A percentile compares a stretch with the other conserved stretches of the same genome.
Evolutionary conservation across 2,329 filamentous ascomycete species (phyloP).

Genomic region (Penicillium sp.): DNA sequence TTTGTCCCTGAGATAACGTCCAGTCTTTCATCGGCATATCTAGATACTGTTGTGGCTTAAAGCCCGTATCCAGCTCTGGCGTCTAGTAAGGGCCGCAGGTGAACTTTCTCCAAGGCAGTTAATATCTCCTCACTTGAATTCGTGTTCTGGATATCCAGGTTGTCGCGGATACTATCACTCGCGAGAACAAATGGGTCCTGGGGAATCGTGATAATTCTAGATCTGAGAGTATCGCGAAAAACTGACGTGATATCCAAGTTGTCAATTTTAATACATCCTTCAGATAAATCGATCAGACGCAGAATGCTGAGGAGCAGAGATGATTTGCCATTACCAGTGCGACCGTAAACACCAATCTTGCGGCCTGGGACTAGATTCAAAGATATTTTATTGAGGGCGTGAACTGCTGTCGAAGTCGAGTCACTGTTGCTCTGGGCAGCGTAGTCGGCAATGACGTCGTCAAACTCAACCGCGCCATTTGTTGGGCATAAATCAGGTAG

Average conservation of each 20-base stretch:
- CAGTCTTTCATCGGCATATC: neutral
- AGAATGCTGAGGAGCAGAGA: neutral
- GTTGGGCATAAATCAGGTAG: neutral
- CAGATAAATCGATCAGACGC: neutral
- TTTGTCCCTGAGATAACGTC: neutral
- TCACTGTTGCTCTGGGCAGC: neutral
- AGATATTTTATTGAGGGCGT: neutral
- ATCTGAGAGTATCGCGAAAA: neutral
- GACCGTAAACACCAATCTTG: neutral
- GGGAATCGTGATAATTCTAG: neutral
- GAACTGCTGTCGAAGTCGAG: neutral
- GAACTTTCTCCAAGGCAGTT: neutral
- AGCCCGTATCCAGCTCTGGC: neutral
- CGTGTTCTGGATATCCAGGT: neutral
- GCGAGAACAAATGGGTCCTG: neutral
- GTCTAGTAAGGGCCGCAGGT: neutral
- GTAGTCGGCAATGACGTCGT: neutral
- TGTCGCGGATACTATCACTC: neutral
- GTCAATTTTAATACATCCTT: neutral
- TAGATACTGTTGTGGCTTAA: neutral
- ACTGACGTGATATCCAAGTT: neutral
- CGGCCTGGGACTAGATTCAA: neutral
- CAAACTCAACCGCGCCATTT: neutral
- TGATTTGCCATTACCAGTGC: neutral
- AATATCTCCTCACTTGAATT: neutral